Evolutionary conservation across 2,329 filamentous ascomycete species (phyloP), one percentile per base, ranked within the genome.

Genomic region (Xylaria sp.): DNA sequence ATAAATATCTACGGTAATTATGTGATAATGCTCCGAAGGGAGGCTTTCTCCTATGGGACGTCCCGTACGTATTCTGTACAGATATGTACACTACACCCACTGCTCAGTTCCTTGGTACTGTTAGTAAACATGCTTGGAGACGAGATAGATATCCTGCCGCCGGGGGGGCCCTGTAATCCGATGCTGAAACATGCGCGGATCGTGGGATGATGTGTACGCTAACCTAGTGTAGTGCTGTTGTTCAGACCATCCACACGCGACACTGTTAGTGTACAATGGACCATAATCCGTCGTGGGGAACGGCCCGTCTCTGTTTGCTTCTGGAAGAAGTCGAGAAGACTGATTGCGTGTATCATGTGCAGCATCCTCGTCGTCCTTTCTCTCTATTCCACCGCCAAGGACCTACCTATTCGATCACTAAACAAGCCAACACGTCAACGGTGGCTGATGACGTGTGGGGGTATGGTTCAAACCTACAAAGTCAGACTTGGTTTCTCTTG

Each of bases 151-250:
- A 40, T 56, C 50, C 17, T 56, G 63, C 53, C 38, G 49, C 37
- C 28, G 28, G 37, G 31, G 37, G 31, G 3, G 37, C 65, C 61
- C 54, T 67, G 59, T 12, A 60, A 54, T 46, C 43, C 25, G 47
- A 46, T 40, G 51, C 65, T 65, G 65, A 67, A 65, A 65, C 62
- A 50, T 28, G 25, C 47, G 23, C 31, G 43, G 52, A 55, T 55
- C 43, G 52, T 49, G 35, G 42, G 25, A 52, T 46, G 52, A 54
- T 31, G 28, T 31, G n/a, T 43, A 40, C 56, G 19, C 52, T 23
- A 17, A 33, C 25, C 42, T 33, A 17, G 21, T 37, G 49, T 63
- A n/a, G n/a, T n/a, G n/a, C n/a, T n/a, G 28, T 9, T 31, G 42
- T 57, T 56, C 49, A 58, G 51, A 61, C 57, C 49, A 57, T 57